These are phyloP conservation scores for Kappamyces sp. DNA, from an alignment of 192 early-diverging fungal species.

Conservation along the genomic window DNA sequence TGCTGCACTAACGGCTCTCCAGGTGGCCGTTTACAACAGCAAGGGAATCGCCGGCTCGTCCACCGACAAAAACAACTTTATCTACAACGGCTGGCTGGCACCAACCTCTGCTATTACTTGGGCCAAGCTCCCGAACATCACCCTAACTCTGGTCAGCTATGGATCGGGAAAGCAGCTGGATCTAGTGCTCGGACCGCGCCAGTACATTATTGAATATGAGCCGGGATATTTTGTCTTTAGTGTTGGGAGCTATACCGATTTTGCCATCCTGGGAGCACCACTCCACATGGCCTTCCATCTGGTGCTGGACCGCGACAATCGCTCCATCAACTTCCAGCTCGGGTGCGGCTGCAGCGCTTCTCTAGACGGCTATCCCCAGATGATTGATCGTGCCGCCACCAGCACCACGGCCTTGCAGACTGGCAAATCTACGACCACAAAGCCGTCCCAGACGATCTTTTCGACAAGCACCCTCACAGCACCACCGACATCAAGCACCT, in stretches of 20 bases:
- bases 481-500: no score
- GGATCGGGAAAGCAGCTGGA: no score
- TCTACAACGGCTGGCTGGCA: slow-evolving; percentile 1
- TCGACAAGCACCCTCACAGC: no score
- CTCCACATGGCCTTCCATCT: slow-evolving; percentile 11
- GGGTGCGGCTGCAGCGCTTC: slow-evolving; percentile 9
- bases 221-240: slow-evolving; percentile 7
- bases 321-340: neutral
- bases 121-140: no score
- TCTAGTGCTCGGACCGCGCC: no score
- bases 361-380: slow-evolving; percentile 9
- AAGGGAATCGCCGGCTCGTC: neutral
- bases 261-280: slow-evolving; percentile 4
- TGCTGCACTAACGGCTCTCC: neutral
- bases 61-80: neutral
- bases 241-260: neutral
- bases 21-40: neutral
- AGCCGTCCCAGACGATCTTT: no score
- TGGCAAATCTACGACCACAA: no score
- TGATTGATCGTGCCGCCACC: neutral
- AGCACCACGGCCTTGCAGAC: no score
- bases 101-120: neutral
- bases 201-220: neutral
- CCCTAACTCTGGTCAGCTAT: no score
- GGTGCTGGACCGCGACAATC: neutral